These are phyloP conservation scores for Leptographium flavum DNA, from an alignment of 2,329 filamentous ascomycete genomes.

Conservation along the genomic window DNA sequence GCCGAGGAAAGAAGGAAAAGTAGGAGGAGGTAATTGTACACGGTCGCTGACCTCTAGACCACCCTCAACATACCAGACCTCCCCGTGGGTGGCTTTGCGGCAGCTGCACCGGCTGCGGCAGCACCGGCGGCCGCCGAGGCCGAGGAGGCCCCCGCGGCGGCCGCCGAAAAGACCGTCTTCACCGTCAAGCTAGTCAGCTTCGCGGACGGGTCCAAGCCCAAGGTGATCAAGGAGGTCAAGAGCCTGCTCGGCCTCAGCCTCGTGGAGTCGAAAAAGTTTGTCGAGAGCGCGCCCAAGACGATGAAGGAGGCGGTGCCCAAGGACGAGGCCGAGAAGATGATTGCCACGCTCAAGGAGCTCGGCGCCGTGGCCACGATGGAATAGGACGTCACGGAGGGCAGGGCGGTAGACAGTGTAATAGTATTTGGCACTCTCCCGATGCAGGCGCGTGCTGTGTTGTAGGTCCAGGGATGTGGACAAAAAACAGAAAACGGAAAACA, in stretches of 20 bases:
- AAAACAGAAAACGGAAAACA: background rate
- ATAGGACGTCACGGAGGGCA: conserved; percentile 31
- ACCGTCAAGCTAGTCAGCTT: conserved; percentile 87
- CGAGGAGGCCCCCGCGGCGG: conserved; percentile 74
- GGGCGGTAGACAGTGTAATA: background rate
- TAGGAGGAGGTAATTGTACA: background rate
- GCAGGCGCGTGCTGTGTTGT: too few relatives aligned
- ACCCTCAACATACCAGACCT: conserved; percentile 97
- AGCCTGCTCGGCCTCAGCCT: conserved; percentile 83
- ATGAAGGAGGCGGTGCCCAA: conserved; percentile 99
- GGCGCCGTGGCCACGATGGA: conserved; percentile 87
- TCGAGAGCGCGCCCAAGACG: conserved; percentile 92
- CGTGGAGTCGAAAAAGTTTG: conserved; percentile 99
- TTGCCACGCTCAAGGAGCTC: conserved; percentile 83
- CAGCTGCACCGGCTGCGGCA: conserved; percentile 39
- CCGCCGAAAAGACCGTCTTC: conserved; percentile 95
- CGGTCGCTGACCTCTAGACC: conserved; percentile 38
- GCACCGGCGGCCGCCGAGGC: conserved; percentile 61
- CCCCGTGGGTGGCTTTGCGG: conserved; percentile 81
- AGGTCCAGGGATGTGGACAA: too few relatives aligned
- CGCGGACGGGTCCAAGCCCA: conserved; percentile 81
- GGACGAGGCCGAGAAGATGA: conserved; percentile 97
- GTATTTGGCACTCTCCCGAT: too few relatives aligned
- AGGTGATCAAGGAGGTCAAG: conserved; percentile 99
- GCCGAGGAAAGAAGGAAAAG: too few relatives aligned